A percentile compares a stretch with the other conserved stretches of the same genome.
Conservation (phyloP, 2,329 filamentous ascomycete genomes). For the Aureobasidium mangrovei region DNA sequence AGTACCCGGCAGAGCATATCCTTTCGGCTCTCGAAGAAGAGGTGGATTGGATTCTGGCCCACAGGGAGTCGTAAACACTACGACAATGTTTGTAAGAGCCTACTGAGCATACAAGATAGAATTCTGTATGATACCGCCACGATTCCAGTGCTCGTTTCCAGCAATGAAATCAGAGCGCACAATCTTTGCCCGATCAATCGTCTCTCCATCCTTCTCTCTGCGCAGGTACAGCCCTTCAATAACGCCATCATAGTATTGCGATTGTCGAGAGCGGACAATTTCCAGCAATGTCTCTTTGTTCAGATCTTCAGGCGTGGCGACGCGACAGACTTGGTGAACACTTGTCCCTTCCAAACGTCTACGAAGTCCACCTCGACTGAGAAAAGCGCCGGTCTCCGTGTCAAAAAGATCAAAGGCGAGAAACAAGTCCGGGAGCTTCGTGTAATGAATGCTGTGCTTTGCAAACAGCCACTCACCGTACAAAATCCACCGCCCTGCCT, state of each 20-base stretch:
- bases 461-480: conserved; percentile 16
- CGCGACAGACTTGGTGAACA: not conserved
- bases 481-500: conserved; percentile 9
- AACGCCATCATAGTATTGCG: conserved; percentile 1
- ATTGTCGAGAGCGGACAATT: not conserved
- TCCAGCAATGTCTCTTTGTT: not conserved
- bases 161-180: conserved; percentile 14
- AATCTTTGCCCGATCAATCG: conserved; percentile 14
- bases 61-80: too few species aligned
- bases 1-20: conserved; percentile 37
- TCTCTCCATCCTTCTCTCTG: conserved; percentile 10
- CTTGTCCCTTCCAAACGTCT: conserved; percentile 7
- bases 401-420: conserved; percentile 16
- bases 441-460: conserved; percentile 14
- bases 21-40: conserved; percentile 39
- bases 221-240: conserved; percentile 16
- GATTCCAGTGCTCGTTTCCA: conserved; percentile 12
- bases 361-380: conserved; percentile 2
- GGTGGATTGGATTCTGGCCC: conserved; percentile 26
- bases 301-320: not conserved
- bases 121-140: not conserved
- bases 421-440: conserved; percentile 9
- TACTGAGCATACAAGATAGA: not conserved
- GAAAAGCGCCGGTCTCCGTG: not conserved
- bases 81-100: too few species aligned